Percentiles rank a stretch among this genome's conserved stretches.
Conservation (phyloP, 2,329 filamentous ascomycete species). For the Chrysoporthe cubensis region DNA sequence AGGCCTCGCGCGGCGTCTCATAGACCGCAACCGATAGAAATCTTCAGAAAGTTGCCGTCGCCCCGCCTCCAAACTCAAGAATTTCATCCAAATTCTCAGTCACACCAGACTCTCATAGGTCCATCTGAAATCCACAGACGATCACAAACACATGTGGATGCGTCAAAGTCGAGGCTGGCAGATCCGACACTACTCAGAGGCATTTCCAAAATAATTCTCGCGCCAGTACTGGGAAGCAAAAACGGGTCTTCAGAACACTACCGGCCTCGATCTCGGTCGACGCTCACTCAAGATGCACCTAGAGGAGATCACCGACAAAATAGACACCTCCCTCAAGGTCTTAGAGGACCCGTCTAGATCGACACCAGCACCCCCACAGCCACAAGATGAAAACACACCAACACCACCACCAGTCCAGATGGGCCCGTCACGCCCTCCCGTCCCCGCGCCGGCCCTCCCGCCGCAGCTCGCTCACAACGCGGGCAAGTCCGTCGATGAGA, state of each 20-base stretch:
- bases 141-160: no score
- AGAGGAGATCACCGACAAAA: slow-evolving; percentile 23
- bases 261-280: neutral
- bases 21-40: neutral
- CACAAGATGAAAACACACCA: slow-evolving; percentile 13
- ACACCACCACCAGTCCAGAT: slow-evolving; percentile 16
- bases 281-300: slow-evolving; percentile 21
- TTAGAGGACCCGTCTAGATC: slow-evolving; percentile 28
- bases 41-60: neutral
- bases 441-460: slow-evolving; percentile 48
- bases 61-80: slow-evolving; percentile 25
- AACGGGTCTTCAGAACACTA: no score
- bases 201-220: no score
- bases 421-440: slow-evolving; percentile 22
- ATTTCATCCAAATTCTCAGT: slow-evolving; percentile 14
- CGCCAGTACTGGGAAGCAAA: no score
- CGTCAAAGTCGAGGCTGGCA: no score
- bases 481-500: slow-evolving; percentile 58
- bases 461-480: slow-evolving; percentile 45
- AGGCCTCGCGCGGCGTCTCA: no score
- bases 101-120: neutral
- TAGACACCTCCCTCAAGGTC: slow-evolving; percentile 20
- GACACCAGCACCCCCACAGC: neutral
- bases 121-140: neutral
- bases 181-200: no score